A percentile compares a stretch with the other conserved stretches of the same genome.
phyloP scores from a whole-genome alignment of 805 yeast species.

The Wickerhamiella bombiphila region DNA sequence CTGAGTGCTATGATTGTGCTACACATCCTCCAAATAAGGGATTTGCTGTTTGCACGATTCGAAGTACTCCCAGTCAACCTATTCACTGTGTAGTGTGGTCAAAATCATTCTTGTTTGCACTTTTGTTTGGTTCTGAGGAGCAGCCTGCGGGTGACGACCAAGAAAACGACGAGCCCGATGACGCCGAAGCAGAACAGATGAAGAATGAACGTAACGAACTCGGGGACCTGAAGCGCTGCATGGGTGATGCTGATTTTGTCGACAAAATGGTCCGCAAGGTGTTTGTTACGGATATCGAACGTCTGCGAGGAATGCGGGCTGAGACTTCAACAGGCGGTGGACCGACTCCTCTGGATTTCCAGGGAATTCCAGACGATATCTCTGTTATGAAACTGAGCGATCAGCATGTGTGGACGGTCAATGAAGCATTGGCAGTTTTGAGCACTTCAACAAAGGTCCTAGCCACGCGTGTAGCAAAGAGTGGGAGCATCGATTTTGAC shows the following conservation, averaged over 20 bases:
- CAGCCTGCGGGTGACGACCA: slow-evolving; percentile 51
- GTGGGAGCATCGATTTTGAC: slow-evolving; percentile 44
- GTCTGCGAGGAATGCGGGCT: slow-evolving; percentile 53
- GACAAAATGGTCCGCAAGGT: slow-evolving; percentile 29
- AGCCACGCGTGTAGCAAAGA: slow-evolving; percentile 31
- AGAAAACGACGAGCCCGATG: slow-evolving; percentile 34
- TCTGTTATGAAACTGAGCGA: slow-evolving; percentile 26
- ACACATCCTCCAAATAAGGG: slow-evolving; percentile 78
- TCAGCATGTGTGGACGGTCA: slow-evolving; percentile 41
- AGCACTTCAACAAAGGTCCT: slow-evolving; percentile 34
- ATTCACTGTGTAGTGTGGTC: slow-evolving; percentile 98
- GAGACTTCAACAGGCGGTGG: slow-evolving; percentile 56
- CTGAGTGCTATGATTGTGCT: slow-evolving; percentile 91
- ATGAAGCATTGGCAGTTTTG: slow-evolving; percentile 51
- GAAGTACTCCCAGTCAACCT: slow-evolving; percentile 94
- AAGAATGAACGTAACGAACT: slow-evolving; percentile 26
- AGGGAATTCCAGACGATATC: slow-evolving; percentile 12
- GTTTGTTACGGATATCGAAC: slow-evolving; percentile 62
- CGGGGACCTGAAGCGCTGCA: slow-evolving; percentile 18
- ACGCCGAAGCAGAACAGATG: slow-evolving; percentile 24
- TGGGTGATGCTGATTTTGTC: slow-evolving; percentile 25
- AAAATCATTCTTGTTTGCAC: slow-evolving; percentile 72
- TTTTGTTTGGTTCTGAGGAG: slow-evolving; percentile 41
- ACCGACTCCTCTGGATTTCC: slow-evolving; percentile 46
- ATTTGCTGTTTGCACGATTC: slow-evolving; percentile 90